Conservation (phyloP, 805 yeast genomes). For the Suhomyces sp. region DNA sequence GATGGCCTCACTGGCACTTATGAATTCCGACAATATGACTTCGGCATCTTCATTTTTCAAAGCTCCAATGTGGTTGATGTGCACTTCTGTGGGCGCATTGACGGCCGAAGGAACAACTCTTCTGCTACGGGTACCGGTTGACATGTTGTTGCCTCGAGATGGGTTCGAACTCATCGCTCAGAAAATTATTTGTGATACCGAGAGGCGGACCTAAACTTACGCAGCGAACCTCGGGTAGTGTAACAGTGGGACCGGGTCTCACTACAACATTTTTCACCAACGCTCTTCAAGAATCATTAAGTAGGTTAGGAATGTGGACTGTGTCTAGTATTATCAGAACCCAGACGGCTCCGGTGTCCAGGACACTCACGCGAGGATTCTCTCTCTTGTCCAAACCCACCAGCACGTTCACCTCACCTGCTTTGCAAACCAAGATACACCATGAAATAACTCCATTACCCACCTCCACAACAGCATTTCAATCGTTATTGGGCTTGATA, state of each 20-base stretch:
- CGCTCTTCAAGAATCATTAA: neutral
- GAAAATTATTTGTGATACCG: neutral
- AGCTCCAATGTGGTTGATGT: constrained; percentile 24
- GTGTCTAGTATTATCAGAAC: constrained; percentile 5
- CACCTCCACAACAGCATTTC: constrained; percentile 15
- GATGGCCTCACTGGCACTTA: constrained; percentile 35
- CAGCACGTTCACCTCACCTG: constrained; percentile 3
- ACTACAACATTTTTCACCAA: neutral
- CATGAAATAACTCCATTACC: constrained; percentile 5
- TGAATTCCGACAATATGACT: constrained; percentile 40
- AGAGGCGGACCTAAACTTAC: neutral
- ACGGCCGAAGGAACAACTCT: constrained; percentile 44
- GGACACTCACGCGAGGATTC: constrained; percentile 7
- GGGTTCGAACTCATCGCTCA: neutral
- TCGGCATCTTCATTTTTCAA: constrained; percentile 45
- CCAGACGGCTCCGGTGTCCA: constrained; percentile 3
- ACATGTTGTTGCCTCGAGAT: constrained; percentile 12
- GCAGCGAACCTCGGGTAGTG: neutral
- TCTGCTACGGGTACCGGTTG: constrained; percentile 38
- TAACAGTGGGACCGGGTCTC: neutral
- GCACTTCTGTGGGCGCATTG: constrained; percentile 46
- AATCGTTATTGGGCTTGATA: constrained; percentile 33
- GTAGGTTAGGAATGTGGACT: constrained; percentile 5
- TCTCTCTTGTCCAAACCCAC: constrained; percentile 12
- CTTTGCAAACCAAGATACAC: neutral